Base-by-base conservation (phyloP, 2,329 filamentous ascomycete genomes). In the Penicillium sp. region DNA sequence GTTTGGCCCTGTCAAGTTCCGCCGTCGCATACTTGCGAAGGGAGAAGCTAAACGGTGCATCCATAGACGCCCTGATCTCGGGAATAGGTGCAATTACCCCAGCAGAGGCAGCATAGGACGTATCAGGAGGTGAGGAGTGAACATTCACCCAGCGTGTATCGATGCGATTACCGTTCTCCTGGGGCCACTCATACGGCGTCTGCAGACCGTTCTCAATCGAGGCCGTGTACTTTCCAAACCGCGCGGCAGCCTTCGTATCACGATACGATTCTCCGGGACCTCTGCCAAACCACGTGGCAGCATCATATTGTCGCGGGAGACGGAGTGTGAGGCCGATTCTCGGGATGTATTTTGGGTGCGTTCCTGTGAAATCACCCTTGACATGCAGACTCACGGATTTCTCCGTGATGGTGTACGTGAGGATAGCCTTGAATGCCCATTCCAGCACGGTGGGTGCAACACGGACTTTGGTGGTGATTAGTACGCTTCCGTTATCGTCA, bases 231-330 rank as follows among this genome's bases (percentile, higher is more conserved):
- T 83, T 75, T 1, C 82, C 86, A 0, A 85, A 66, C 2, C 74
- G 75, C 63, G 87, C 84, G 1, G 83, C 81, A 13, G 77, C 66
- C 58, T 89, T 88, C 74, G 85, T 87, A 73, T 91, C 88, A 17
- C 77, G 75, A 75, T 90, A 91, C 12, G 80, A 83, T 70, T 89
- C 86, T 2, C 84, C 84, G 0, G 86, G 85, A 0, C 88, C 87
- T 6, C 82, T 82, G 6, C 86, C 87, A 59, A 84, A 83, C 85
- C 87, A 91, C 10, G 75, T 70, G 4, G 83, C 81, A 1, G 71
- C 63, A 49, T 82, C 75, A 25, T 86, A 78, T 0, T 70, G 53
- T 35, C 76, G 70, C 5, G 77, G 75, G 0, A 88, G 71, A 35
- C 79, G 77, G 5, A 89, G 66, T 51, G 85, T 80, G 4, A 89